Base-by-base conservation (phyloP, 805 yeast genomes). In the Candida nanaspora region DNA sequence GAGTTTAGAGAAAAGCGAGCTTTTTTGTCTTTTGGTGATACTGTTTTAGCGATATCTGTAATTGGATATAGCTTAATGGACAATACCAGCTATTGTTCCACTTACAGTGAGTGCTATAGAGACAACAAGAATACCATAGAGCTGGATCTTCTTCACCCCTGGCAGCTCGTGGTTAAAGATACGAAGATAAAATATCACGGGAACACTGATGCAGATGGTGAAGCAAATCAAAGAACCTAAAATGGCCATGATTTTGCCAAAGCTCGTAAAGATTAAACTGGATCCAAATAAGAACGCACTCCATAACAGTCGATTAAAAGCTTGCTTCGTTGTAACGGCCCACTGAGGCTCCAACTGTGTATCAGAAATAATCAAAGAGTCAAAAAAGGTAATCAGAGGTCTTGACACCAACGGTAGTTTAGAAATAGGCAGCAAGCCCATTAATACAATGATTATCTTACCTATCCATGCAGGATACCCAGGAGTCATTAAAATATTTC, bases 381-480 rank as follows among this genome's bases (percentile, higher is more conserved):
- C 94, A 30, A 83, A 53, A 1, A 87, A 78, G 1, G 89, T 70
- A 26, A 85, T 75, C 23, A 88, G 78, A 0, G 96, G 96, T 52
- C 87, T 77, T 11, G 89, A 85, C 48, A 81, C 82, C 32, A 87
- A 68, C 0, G 96, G 95, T 1, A 87, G 73, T 53, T 88, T 88
- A 2, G 96, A 86, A 25, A 87, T 59, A 1, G 96, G 95, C 20
- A 88, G 75, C 6, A 86, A 49, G n/a, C 94, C 84, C 73, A 87
- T 82, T 32, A 84, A 63, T 0, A 72, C 69, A 36, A 88, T 80
- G 35, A 88, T 67, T 21, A 73, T 41, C 1, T 70, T 69, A 35
- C 68, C 63, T 6, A 70, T 59, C 69, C 72, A 70, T 2, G 44
- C 10, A 0, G 81, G 80, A 48, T 73, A 75, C 3, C 76, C 73